phyloP scores from a whole-genome alignment of 202 grass and related monocot genomes.

The Alloteropsis angusta region DNA sequence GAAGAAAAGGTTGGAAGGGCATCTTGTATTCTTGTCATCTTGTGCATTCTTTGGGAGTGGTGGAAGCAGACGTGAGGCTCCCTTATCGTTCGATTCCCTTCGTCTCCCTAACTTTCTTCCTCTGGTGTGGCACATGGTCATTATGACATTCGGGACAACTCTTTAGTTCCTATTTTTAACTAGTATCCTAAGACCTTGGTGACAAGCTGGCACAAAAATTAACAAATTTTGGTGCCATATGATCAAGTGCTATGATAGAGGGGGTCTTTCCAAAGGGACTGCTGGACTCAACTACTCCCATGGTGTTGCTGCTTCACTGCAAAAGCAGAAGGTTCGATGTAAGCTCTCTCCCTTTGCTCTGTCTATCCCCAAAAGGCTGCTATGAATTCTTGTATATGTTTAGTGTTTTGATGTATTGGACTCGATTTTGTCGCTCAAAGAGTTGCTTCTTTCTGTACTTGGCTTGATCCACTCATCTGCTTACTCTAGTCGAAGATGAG shows the following conservation, averaged over 20 bases:
- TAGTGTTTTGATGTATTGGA: not conserved
- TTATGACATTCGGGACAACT: not conserved
- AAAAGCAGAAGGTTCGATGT: not conserved
- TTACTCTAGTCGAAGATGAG: not conserved
- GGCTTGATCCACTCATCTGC: not conserved
- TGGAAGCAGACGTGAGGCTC: not conserved
- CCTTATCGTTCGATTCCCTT: conserved; percentile 17
- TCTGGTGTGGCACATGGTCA: not conserved
- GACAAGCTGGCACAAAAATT: not conserved
- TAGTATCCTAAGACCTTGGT: conserved; percentile 6
- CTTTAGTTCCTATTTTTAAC: not conserved
- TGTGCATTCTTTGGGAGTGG: not conserved
- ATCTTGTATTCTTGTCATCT: not conserved
- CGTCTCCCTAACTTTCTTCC: conserved; percentile 10
- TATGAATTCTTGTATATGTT: not conserved
- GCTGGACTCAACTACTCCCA: not conserved
- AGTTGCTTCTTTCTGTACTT: not conserved
- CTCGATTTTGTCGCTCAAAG: not conserved
- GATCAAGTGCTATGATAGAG: not conserved
- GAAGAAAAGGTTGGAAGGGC: not conserved
- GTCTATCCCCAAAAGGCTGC: not conserved
- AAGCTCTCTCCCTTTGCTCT: not conserved
- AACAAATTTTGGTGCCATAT: conserved; percentile 10
- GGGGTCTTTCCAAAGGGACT: not conserved
- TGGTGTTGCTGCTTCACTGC: not conserved